These are phyloP conservation scores for Boletus coccyginus DNA, from an alignment of 768 basidiomycete genomes.

Conservation along the genomic window DNA sequence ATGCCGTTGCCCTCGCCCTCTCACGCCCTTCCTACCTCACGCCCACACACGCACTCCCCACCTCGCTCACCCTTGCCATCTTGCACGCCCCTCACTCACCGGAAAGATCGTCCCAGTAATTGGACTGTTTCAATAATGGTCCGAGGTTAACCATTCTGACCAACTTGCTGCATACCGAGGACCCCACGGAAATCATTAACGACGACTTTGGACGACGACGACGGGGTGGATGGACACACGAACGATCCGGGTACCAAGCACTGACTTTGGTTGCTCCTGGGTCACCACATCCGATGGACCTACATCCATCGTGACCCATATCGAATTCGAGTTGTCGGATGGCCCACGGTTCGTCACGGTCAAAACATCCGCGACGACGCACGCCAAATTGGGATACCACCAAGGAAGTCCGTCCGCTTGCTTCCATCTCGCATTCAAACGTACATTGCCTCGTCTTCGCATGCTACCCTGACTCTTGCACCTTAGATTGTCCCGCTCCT, in stretches of 20 bases:
- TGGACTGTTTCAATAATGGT: background rate
- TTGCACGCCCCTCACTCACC: no score
- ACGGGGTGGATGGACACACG: conserved; percentile 4
- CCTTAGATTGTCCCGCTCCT: conserved; percentile 55
- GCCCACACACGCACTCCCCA: no score
- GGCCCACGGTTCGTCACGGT: conserved; percentile 34
- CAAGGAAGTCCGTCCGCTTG: conserved; percentile 58
- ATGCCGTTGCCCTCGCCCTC: no score
- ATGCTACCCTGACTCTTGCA: background rate
- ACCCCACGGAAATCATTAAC: background rate
- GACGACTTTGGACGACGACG: conserved; percentile 9
- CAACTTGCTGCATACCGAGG: background rate
- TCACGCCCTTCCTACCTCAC: no score
- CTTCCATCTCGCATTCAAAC: conserved; percentile 47
- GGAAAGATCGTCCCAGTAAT: background rate
- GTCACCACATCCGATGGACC: conserved; percentile 25
- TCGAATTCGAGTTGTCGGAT: conserved; percentile 7
- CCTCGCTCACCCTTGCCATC: no score
- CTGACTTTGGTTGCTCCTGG: conserved; percentile 12
- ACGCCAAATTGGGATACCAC: conserved; percentile 59
- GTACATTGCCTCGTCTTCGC: conserved; percentile 34
- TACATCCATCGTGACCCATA: conserved; percentile 21
- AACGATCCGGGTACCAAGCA: background rate
- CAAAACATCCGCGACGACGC: conserved; percentile 49
- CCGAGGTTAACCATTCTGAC: background rate